These are phyloP conservation scores for Croton setiger DNA, from an alignment of 441 rosid genomes.

Conservation along the genomic window DNA sequence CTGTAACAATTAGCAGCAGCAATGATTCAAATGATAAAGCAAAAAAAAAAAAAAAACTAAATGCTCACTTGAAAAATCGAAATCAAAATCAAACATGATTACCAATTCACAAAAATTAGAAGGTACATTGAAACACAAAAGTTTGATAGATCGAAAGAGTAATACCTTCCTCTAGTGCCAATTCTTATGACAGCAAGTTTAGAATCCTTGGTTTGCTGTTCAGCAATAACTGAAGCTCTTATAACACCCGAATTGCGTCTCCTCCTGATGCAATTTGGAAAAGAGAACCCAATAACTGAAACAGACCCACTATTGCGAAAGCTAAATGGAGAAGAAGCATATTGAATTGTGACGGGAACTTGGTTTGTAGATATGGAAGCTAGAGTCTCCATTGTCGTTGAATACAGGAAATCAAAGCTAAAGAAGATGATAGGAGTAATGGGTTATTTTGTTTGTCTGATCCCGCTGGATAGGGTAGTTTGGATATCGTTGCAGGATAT, in stretches of 20 bases:
- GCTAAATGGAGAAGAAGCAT: conserved; percentile 30
- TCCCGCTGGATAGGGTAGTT: no score
- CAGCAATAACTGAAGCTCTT: conserved; percentile 67
- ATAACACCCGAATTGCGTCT: conserved; percentile 25
- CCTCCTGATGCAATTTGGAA: conserved; percentile 31
- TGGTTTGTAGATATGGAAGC: conserved; percentile 34
- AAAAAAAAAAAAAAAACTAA: no score
- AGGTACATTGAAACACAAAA: no score
- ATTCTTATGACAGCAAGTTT: conserved; percentile 68
- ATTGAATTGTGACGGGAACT: conserved; percentile 18
- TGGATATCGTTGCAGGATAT: no score
- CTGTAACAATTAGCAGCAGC: no score
- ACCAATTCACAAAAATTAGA: no score
- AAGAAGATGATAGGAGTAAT: conserved; percentile 7
- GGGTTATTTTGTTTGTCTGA: no score
- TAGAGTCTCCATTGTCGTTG: conserved; percentile 41
- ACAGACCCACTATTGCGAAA: conserved; percentile 47
- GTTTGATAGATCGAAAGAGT: no score
- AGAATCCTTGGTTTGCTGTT: conserved; percentile 54
- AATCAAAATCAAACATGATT: no score
- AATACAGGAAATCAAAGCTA: not conserved
- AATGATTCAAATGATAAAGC: no score
- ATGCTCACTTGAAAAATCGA: no score
- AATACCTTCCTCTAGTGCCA: conserved; percentile 92
- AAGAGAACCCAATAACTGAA: conserved; percentile 52